Base-by-base conservation (phyloP, 768 basidiomycete species). In the Leccinum boreale region DNA sequence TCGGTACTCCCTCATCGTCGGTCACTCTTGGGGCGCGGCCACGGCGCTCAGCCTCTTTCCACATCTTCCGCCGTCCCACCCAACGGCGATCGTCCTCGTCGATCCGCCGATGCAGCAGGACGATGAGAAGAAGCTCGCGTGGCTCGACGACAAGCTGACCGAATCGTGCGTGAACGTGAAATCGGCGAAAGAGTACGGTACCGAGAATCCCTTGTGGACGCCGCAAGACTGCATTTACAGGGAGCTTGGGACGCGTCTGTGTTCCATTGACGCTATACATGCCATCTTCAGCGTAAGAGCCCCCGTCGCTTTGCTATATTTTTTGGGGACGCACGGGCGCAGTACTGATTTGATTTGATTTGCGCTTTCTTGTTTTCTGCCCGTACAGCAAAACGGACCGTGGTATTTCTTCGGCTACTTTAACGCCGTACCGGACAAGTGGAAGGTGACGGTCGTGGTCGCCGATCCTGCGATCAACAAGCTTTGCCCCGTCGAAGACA, bases 351-450 rank as follows among this genome's bases (percentile, higher is more conserved):
- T 11, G 28, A 28, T 29, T n/a, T 19, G 46, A 26, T 10, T 31
- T 26, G 17, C 8, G n/a, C 17, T 6, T 52, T n/a, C 36, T n/a
- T 17, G 15, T 33, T 36, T 36, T 36, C 35, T n/a, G 39, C 17
- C 4, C n/a, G n/a, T 42, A 11, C 39, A 42, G 39, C n/a, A 50
- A 28, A 55, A 63, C 36, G 3, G 17, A 8, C 59, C 67, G 3
- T 72, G 70, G 69, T 6, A 48, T 15, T 66, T 68, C 50, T 36
- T 60, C 12, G 9, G 58, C 3, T 19, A 42, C 14, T 29, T 70
- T 2, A 8, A 58, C 0, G 19, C 14, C 4, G 33, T 52, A 2
- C 44, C 61, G 3, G 24, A 36, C 4, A 50, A 53, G 11, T 66
- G 65, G 56, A 60, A 60, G 35, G 44, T 68, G 44, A 61, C 66